A percentile compares a stretch with the other conserved stretches of the same genome.
Conservation (phyloP, 768 basidiomycete species). For the Austroboletus eburneus region DNA sequence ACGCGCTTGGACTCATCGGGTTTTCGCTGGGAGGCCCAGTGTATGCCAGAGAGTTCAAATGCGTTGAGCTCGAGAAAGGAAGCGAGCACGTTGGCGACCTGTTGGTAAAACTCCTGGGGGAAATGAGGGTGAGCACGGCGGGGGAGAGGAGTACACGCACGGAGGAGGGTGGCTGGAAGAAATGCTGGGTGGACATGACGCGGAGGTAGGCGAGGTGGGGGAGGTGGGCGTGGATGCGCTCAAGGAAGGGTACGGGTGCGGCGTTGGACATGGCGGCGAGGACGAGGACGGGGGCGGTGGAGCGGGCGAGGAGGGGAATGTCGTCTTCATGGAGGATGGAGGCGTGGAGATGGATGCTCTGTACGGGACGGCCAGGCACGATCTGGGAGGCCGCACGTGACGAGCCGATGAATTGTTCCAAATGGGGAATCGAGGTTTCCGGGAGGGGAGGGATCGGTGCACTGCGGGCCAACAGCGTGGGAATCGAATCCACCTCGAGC, state of each 20-base stretch:
- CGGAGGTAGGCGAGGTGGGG: constrained; percentile 62
- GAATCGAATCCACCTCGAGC: constrained; percentile 49
- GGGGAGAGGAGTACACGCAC: constrained; percentile 27
- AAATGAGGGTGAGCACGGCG: neutral
- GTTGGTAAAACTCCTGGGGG: constrained; percentile 56
- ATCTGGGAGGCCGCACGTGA: constrained; percentile 49
- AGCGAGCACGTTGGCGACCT: constrained; percentile 54
- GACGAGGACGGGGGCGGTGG: constrained; percentile 49
- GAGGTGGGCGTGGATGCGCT: constrained; percentile 51
- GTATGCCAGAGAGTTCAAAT: constrained; percentile 74
- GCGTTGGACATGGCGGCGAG: constrained; percentile 58
- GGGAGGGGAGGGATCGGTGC: constrained; percentile 24
- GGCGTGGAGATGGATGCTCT: constrained; percentile 58
- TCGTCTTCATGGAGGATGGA: constrained; percentile 56
- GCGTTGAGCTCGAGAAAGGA: constrained; percentile 56
- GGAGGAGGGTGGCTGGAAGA: constrained; percentile 45
- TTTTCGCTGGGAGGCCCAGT: constrained; percentile 59
- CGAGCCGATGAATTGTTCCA: constrained; percentile 62
- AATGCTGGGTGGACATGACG: constrained; percentile 53
- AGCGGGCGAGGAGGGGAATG: constrained; percentile 44
- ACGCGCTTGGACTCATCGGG: constrained; percentile 41
- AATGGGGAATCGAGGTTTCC: constrained; percentile 35
- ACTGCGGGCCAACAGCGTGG: constrained; percentile 22
- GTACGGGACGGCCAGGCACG: constrained; percentile 63
- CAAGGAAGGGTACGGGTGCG: constrained; percentile 54